A percentile compares a stretch with the other conserved stretches of the same genome.
Conservation (phyloP, 257 asterid species). For the Craterostigma plantagineum region DNA sequence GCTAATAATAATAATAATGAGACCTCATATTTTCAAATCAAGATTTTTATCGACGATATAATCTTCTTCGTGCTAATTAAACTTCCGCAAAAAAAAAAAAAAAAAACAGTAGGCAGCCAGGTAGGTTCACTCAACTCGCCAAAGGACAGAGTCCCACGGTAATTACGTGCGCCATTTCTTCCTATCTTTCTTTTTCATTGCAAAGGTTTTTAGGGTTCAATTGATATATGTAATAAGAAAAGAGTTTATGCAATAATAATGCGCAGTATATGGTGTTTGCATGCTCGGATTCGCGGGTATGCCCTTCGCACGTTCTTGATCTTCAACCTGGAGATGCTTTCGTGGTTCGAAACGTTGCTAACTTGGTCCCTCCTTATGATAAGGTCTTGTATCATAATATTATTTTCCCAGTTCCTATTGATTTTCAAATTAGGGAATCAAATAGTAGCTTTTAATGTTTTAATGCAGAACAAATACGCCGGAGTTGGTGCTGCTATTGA, state of each 20-base stretch:
- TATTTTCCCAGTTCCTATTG: no score
- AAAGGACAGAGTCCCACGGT: conserved; percentile 92
- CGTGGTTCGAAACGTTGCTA: conserved; percentile 68
- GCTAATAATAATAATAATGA: conserved; percentile 5
- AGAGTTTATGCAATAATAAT: background rate
- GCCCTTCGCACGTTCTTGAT: conserved; percentile 71
- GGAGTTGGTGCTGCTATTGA: conserved; percentile 85
- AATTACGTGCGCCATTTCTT: background rate
- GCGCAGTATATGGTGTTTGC: conserved; percentile 76
- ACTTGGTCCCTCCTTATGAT: conserved; percentile 80
- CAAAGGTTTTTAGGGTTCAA: background rate
- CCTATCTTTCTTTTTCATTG: background rate
- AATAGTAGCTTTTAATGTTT: background rate
- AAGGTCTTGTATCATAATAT: conserved; percentile 21
- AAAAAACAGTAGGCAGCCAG: conserved; percentile 44
- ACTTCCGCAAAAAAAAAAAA: background rate
- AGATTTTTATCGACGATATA: background rate
- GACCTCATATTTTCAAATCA: background rate
- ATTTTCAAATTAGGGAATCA: no score
- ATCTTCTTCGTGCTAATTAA: background rate
- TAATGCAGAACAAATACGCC: conserved; percentile 41
- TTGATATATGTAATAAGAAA: background rate
- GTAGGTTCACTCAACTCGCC: conserved; percentile 48
- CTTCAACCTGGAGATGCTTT: conserved; percentile 91
- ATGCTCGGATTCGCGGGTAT: conserved; percentile 88